Evolutionary conservation across 441 rosid genomes (phyloP).

Genomic region (Rhodomyrtus psidioides): DNA sequence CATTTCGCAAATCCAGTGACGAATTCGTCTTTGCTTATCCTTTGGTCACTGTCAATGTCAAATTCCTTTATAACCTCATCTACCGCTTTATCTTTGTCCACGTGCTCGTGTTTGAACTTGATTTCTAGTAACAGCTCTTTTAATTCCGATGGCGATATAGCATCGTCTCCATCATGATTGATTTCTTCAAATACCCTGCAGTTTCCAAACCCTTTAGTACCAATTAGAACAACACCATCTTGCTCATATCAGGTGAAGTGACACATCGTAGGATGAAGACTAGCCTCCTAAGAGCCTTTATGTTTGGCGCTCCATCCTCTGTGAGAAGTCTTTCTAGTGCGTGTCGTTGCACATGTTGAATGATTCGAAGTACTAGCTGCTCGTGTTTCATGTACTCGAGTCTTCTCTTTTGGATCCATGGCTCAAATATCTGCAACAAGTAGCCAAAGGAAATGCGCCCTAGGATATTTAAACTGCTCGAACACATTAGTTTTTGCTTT

Average conservation of each 20-base stretch:
- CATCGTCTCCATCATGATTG: slow-evolving; percentile 7
- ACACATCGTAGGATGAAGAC: not conserved
- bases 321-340: slow-evolving; percentile 12
- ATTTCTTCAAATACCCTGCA: slow-evolving; percentile 15
- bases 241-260: not conserved
- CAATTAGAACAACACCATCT: not conserved
- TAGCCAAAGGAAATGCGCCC: not conserved
- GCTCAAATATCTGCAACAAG: slow-evolving; percentile 3
- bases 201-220: not conserved
- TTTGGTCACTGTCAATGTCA: slow-evolving; percentile 11
- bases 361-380: slow-evolving; percentile 4
- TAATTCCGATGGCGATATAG: slow-evolving; percentile 8
- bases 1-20: slow-evolving; percentile 8
- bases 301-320: slow-evolving; percentile 15
- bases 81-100: slow-evolving; percentile 6
- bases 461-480: not conserved
- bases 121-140: slow-evolving; percentile 15
- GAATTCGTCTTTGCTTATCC: slow-evolving; percentile 11
- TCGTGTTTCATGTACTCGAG: slow-evolving; percentile 17
- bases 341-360: slow-evolving; percentile 6
- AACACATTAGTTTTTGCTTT: not conserved
- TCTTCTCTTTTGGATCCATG: slow-evolving; percentile 13
- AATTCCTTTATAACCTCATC: slow-evolving; percentile 15
- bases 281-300: slow-evolving; percentile 13
- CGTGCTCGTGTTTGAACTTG: slow-evolving; percentile 2